phyloP scores from a whole-genome alignment of 257 asterid species.

The Solanum chmielewskii region DNA sequence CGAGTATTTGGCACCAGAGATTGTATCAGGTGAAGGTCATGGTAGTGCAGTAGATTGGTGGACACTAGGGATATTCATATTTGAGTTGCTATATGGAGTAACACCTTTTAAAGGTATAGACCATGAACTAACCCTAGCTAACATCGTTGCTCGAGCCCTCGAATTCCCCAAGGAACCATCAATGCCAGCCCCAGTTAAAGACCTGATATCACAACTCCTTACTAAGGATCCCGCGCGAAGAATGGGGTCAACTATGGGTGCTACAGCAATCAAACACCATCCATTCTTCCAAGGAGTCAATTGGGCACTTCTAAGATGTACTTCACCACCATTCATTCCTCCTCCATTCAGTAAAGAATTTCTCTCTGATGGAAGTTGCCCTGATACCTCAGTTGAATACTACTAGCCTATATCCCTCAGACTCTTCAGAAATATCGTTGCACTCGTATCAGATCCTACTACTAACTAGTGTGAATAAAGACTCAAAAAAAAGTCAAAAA shows the following conservation, averaged over 20 bases:
- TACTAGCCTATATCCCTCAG: slow-evolving; percentile 11
- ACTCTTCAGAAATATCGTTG: not conserved
- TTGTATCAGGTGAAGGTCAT: slow-evolving; percentile 70
- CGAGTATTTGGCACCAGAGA: slow-evolving; percentile 78
- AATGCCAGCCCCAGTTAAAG: slow-evolving; percentile 40
- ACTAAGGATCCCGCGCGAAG: slow-evolving; percentile 48
- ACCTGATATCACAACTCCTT: slow-evolving; percentile 44
- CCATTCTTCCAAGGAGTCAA: slow-evolving; percentile 63
- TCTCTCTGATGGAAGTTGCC: slow-evolving; percentile 32
- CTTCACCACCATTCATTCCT: slow-evolving; percentile 59
- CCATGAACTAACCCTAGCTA: slow-evolving; percentile 61
- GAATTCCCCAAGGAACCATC: slow-evolving; percentile 59
- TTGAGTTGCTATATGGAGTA: slow-evolving; percentile 53
- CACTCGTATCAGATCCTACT: not conserved
- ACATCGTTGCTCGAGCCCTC: slow-evolving; percentile 61
- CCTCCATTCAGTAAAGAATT: slow-evolving; percentile 30
- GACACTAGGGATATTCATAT: slow-evolving; percentile 64
- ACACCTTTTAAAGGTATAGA: slow-evolving; percentile 66
- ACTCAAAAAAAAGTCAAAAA: not conserved
- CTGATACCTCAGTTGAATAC: slow-evolving; percentile 33
- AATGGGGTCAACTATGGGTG: slow-evolving; percentile 63
- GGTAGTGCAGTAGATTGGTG: slow-evolving; percentile 84
- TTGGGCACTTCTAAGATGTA: slow-evolving; percentile 72
- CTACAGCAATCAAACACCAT: slow-evolving; percentile 54
- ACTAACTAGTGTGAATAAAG: slow-evolving; percentile 4